These are phyloP conservation scores for Scytalidium lignicola DNA, from an alignment of 2,329 filamentous ascomycete genomes.

Conservation along the genomic window DNA sequence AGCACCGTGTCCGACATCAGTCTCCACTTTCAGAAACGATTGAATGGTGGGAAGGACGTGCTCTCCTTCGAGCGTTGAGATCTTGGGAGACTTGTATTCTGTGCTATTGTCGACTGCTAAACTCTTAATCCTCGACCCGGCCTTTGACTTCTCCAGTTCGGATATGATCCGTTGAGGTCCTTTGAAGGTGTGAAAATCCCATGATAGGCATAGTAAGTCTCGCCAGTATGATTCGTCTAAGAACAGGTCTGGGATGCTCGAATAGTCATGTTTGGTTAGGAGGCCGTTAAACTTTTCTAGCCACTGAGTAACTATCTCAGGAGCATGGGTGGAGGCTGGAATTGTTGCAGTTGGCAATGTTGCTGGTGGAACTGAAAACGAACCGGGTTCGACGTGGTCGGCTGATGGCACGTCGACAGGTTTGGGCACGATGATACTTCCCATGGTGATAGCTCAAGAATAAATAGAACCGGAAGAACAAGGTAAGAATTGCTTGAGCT, in stretches of 20 bases:
- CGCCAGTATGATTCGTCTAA: slow-evolving; percentile 34
- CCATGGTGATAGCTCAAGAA: slow-evolving; percentile 11
- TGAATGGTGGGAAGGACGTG: slow-evolving; percentile 44
- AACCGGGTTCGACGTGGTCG: slow-evolving; percentile 20
- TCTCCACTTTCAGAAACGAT: slow-evolving; percentile 50
- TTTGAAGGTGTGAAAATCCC: slow-evolving; percentile 34
- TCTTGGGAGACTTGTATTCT: slow-evolving; percentile 5
- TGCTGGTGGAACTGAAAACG: slow-evolving; percentile 16
- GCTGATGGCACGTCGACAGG: slow-evolving; percentile 8
- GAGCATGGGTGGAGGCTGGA: slow-evolving; percentile 9
- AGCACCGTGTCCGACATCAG: slow-evolving; percentile 45
- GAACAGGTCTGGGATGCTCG: slow-evolving; percentile 13
- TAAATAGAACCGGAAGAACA: too few species aligned
- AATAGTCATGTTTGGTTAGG: not conserved
- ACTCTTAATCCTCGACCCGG: slow-evolving; percentile 25
- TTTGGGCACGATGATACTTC: slow-evolving; percentile 9
- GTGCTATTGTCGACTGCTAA: slow-evolving; percentile 31
- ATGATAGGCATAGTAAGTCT: slow-evolving; percentile 33
- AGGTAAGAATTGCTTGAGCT: too few species aligned
- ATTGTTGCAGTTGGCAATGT: slow-evolving; percentile 10
- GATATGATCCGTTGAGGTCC: slow-evolving; percentile 27
- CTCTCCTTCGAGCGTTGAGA: slow-evolving; percentile 2
- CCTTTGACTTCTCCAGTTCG: slow-evolving; percentile 21
- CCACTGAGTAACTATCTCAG: slow-evolving; percentile 10
- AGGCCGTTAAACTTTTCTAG: slow-evolving; percentile 10